A percentile compares a stretch with the other conserved stretches of the same genome.
Conservation (phyloP, 225 moss, liverwort and hornwort genomes). For the Asterella californica region DNA sequence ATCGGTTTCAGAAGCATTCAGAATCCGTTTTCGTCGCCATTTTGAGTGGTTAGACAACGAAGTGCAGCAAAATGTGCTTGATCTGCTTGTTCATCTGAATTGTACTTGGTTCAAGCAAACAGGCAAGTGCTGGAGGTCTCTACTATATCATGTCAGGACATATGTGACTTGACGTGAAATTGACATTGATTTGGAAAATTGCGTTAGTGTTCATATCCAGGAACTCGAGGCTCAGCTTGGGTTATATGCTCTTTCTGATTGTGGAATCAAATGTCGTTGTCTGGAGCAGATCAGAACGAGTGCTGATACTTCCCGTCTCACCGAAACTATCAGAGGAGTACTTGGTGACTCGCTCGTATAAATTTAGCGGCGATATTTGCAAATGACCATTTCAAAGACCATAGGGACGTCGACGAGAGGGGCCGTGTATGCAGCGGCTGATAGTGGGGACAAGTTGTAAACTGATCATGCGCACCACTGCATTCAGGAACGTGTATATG, state of each 20-base stretch:
- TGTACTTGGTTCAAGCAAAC: too few relatives aligned
- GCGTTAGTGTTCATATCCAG: background rate
- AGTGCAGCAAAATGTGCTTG: too few relatives aligned
- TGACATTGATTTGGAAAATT: background rate
- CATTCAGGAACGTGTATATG: background rate
- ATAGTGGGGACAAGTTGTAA: background rate
- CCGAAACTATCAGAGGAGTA: conserved; percentile 19
- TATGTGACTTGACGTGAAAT: too few relatives aligned
- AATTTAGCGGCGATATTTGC: background rate
- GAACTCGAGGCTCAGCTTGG: too few relatives aligned
- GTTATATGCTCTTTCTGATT: background rate
- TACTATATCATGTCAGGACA: background rate
- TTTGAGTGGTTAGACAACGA: too few relatives aligned
- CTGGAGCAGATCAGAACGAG: conserved; percentile 5
- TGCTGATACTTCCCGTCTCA: conserved; percentile 4
- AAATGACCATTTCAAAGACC: background rate
- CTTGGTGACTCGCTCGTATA: conserved; percentile 9
- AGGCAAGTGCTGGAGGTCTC: too few relatives aligned
- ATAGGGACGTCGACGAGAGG: background rate
- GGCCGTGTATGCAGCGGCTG: background rate
- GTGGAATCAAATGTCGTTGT: background rate
- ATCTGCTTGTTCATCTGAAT: too few relatives aligned
- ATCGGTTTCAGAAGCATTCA: too few relatives aligned
- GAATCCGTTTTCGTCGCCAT: too few relatives aligned
- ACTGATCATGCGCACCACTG: too few relatives aligned